These are phyloP conservation scores for Heliocybe sulcata DNA, from an alignment of 1,284 basidiomycete genomes.

Conservation along the genomic window DNA sequence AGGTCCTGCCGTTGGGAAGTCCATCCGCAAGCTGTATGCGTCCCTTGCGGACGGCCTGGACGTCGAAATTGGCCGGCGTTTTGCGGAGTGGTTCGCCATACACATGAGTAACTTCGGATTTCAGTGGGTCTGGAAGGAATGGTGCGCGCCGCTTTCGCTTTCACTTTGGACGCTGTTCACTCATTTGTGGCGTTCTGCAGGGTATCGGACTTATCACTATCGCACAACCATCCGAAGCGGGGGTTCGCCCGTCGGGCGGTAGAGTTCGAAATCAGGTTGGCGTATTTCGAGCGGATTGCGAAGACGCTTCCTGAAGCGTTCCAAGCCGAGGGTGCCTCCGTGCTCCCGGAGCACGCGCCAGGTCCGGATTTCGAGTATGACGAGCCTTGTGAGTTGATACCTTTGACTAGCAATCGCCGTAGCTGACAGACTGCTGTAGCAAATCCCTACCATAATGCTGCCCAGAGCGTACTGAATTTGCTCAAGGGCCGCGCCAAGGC, in stretches of 20 bases:
- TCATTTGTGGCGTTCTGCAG: conserved; percentile 31
- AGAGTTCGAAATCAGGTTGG: conserved; percentile 87
- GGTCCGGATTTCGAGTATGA: conserved; percentile 84
- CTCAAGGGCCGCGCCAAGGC: conserved; percentile 74
- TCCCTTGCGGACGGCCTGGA: conserved; percentile 79
- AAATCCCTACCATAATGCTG: conserved; percentile 74
- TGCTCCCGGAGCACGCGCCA: conserved; percentile 72
- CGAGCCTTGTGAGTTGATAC: conserved; percentile 46
- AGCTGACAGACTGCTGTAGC: conserved; percentile 27
- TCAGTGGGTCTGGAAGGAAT: conserved; percentile 99
- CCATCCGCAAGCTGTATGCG: conserved; percentile 81
- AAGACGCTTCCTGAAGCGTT: conserved; percentile 85
- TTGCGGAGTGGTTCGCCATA: conserved; percentile 92
- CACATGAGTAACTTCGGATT: conserved; percentile 99
- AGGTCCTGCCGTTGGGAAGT: conserved; percentile 94
- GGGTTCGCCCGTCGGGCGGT: conserved; percentile 85
- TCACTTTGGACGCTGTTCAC: not conserved
- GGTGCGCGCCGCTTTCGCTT: conserved; percentile 43
- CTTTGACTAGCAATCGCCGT: not conserved
- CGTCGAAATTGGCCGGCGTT: conserved; percentile 73
- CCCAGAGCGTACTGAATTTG: conserved; percentile 74
- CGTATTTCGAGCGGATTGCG: conserved; percentile 91
- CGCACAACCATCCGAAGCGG: conserved; percentile 76
- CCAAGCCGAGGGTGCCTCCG: conserved; percentile 55
- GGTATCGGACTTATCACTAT: conserved; percentile 78